A percentile compares a stretch with the other conserved stretches of the same genome.
Evolutionary conservation across 2,329 filamentous ascomycete genomes (phyloP).

Genomic region (Trichoderma koningiopsis): DNA sequence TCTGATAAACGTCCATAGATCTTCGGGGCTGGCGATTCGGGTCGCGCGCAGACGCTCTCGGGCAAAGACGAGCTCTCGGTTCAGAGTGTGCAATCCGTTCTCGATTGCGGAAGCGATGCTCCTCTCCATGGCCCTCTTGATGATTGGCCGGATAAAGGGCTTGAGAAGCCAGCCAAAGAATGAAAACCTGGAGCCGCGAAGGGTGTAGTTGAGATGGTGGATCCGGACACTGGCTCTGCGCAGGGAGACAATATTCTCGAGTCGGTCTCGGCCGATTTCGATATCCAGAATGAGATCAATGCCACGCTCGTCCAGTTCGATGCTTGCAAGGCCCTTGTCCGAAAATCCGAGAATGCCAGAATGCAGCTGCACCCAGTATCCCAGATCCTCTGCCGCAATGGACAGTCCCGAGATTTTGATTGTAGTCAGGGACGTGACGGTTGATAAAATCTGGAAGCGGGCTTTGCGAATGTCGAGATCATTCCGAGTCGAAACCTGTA

Average conservation of each 20-base stretch:
- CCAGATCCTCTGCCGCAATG: slow-evolving; percentile 80
- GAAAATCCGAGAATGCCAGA: slow-evolving; percentile 72
- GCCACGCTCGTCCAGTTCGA: slow-evolving; percentile 82
- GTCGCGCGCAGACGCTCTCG: slow-evolving; percentile 85
- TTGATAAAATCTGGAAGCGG: slow-evolving; percentile 61
- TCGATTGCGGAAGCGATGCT: slow-evolving; percentile 74
- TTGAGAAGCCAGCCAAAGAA: slow-evolving; percentile 82
- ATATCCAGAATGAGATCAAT: slow-evolving; percentile 85
- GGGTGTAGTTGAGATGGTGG: slow-evolving; percentile 80
- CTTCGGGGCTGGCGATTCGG: slow-evolving; percentile 75
- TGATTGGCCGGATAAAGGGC: slow-evolving; percentile 77
- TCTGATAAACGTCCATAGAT: slow-evolving; percentile 78
- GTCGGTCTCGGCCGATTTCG: slow-evolving; percentile 73
- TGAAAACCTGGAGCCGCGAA: slow-evolving; percentile 74
- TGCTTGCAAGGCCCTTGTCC: slow-evolving; percentile 83
- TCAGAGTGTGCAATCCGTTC: slow-evolving; percentile 69
- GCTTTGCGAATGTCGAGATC: slow-evolving; percentile 84
- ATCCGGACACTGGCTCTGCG: slow-evolving; percentile 76
- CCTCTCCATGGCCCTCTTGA: slow-evolving; percentile 77
- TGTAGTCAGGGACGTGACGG: slow-evolving; percentile 70
- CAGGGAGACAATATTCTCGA: slow-evolving; percentile 81
- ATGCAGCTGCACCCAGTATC: slow-evolving; percentile 85
- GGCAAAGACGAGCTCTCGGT: slow-evolving; percentile 84
- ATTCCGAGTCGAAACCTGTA: slow-evolving; percentile 82
- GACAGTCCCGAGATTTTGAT: slow-evolving; percentile 82